Base-by-base conservation (phyloP, 2,329 filamentous ascomycete genomes). In the Metarhizium guizhouense region DNA sequence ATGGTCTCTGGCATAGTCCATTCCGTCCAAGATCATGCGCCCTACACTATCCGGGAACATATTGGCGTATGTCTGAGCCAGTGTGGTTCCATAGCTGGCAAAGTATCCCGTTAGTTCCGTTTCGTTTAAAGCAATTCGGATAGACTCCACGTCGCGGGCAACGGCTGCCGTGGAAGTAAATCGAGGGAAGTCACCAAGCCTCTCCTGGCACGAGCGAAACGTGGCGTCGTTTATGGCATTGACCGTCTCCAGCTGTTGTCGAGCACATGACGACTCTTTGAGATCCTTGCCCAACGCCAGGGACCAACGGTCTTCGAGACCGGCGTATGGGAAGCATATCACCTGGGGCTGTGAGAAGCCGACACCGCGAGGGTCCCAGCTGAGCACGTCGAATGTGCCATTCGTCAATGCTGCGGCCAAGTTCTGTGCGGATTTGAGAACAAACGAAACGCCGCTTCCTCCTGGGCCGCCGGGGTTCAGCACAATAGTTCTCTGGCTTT, bases 61-160 rank as follows among this genome's bases (percentile, higher is more conserved):
- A 55, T 71, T 72, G 25, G 73, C 75, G 54, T 76, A 79, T 0
- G 72, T 77, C 62, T 78, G 75, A 0, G 74, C 76, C 52, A 79
- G 76, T 1, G 76, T 36, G 76, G 32, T 34, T 11, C 32, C 32
- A 11, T 34, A 34, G 32, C 32, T 34, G 32, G 32, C 71, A 16
- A 78, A 65, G 54, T 77, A 76, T 1, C 72, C 74, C 2, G 74
- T 77, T 57, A 78, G 51, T 53, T 77, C 70, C 4, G 73, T 70
- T 59, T 78, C 76, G 13, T 63, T 69, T 0, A 77, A 65, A 0
- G 70, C 70, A 20, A 67, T 70, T 7, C 76, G 70, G 53, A 78
- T 77, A 62, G 74, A 67, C 48, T 78, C 75, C 51, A 78, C 52
- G 56, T 79, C 76, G 3, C 72, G 72, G 6, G 73, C 72, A 11